These are phyloP conservation scores for Ceratobasidium sp. DNA, from an alignment of 1,284 basidiomycete species.

Conservation along the genomic window DNA sequence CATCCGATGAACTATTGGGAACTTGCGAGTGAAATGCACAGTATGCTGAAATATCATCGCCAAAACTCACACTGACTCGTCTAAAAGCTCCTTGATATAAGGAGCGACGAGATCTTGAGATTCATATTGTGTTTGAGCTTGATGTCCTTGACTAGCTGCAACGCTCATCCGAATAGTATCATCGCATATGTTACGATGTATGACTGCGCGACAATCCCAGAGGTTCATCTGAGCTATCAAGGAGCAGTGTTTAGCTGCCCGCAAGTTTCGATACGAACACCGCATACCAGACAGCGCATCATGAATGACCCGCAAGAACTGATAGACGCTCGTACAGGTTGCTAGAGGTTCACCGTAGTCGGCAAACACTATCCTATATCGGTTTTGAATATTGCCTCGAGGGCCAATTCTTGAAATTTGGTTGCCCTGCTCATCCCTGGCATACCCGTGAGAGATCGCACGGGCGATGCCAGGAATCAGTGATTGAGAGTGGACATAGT, in stretches of 20 bases:
- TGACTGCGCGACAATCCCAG: neutral
- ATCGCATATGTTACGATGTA: neutral
- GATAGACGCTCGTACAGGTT: neutral
- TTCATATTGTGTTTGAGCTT: neutral
- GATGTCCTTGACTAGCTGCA: neutral
- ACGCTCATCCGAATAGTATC: neutral
- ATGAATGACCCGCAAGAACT: conserved; percentile 1
- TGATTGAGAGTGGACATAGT: neutral
- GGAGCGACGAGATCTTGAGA: neutral
- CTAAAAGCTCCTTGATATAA: conserved; percentile 5
- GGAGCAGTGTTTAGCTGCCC: neutral
- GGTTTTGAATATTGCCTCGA: neutral
- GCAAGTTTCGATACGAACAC: neutral
- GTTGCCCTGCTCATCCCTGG: neutral
- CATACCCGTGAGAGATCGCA: neutral
- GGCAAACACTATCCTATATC: neutral
- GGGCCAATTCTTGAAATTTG: neutral
- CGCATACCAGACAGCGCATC: conserved; percentile 15
- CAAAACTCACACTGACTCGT: neutral
- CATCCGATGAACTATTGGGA: neutral
- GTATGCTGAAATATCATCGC: neutral
- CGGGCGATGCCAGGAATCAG: neutral
- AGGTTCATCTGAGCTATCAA: neutral
- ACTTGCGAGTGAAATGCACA: no score
- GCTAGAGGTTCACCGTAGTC: neutral